Conservation (phyloP, 2,329 filamentous ascomycete genomes). For the Pseudogymnoascus sp. region DNA sequence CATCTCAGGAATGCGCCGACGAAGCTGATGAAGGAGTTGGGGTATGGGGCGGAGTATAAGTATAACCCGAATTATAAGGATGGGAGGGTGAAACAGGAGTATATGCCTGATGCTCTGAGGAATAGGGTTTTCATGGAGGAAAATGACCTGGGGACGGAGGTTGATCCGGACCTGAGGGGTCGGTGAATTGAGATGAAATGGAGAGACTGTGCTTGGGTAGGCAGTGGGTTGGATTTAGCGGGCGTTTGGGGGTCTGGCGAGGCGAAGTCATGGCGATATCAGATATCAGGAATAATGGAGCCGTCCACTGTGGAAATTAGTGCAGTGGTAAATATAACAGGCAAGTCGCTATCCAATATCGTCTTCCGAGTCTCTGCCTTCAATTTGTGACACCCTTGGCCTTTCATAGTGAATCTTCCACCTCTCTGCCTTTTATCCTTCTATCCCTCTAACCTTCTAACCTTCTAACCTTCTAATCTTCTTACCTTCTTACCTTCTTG, state of each 20-base stretch:
- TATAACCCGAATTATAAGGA: constrained; percentile 88
- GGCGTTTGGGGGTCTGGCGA: not conserved
- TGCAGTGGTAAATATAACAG: not conserved
- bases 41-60: constrained; percentile 87
- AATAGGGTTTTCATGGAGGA: constrained; percentile 72
- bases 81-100: constrained; percentile 77
- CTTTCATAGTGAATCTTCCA: not conserved
- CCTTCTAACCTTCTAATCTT: not conserved
- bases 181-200: not conserved
- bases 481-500: not conserved
- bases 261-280: not conserved
- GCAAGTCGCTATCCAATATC: not conserved
- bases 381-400: not conserved
- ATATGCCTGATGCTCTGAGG: constrained; percentile 69
- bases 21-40: constrained; percentile 83
- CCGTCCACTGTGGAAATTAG: not conserved
- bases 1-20: constrained; percentile 92
- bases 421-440: not conserved
- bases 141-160: constrained; percentile 64
- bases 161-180: constrained; percentile 51
- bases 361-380: not conserved
- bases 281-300: not conserved
- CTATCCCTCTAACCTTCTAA: not conserved
- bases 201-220: not conserved
- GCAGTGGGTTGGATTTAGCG: not conserved